phyloP scores from a whole-genome alignment of 1,139 yeast genomes.

The Kodamaea derodonti region DNA sequence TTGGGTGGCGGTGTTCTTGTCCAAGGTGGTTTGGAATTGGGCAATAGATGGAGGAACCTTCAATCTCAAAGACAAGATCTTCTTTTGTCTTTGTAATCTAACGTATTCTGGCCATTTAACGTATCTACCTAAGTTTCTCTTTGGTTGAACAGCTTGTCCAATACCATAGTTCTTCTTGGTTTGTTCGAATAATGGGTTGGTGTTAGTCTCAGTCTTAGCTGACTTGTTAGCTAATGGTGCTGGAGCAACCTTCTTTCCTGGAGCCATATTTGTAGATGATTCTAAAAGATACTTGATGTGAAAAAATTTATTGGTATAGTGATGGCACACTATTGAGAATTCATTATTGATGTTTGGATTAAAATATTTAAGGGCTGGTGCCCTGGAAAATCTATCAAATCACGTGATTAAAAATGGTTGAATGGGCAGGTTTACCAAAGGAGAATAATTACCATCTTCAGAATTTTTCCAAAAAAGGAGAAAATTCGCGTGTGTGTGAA shows the following conservation, averaged over 20 bases:
- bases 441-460: too few relatives aligned
- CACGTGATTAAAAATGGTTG: neutral
- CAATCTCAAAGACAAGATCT: slow-evolving; percentile 88
- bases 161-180: slow-evolving; percentile 94
- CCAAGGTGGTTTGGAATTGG: slow-evolving; percentile 92
- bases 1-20: slow-evolving; percentile 97
- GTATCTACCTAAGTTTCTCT: slow-evolving; percentile 91
- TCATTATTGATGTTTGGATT: neutral
- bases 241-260: slow-evolving; percentile 53
- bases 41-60: slow-evolving; percentile 98
- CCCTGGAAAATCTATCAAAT: neutral
- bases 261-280: slow-evolving; percentile 34
- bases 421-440: too few relatives aligned
- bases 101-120: slow-evolving; percentile 99
- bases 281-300: slow-evolving; percentile 7
- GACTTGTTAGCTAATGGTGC: slow-evolving; percentile 47
- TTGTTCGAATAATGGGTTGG: slow-evolving; percentile 72
- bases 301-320: slow-evolving; percentile 1
- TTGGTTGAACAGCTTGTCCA: slow-evolving; percentile 94
- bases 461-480: too few relatives aligned
- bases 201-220: slow-evolving; percentile 16
- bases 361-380: neutral
- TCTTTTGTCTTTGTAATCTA: slow-evolving; percentile 96
- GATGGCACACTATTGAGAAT: neutral
- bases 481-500: too few relatives aligned